Base-by-base conservation (phyloP, 495 filamentous ascomycete species). In the Extremus antarcticus region DNA sequence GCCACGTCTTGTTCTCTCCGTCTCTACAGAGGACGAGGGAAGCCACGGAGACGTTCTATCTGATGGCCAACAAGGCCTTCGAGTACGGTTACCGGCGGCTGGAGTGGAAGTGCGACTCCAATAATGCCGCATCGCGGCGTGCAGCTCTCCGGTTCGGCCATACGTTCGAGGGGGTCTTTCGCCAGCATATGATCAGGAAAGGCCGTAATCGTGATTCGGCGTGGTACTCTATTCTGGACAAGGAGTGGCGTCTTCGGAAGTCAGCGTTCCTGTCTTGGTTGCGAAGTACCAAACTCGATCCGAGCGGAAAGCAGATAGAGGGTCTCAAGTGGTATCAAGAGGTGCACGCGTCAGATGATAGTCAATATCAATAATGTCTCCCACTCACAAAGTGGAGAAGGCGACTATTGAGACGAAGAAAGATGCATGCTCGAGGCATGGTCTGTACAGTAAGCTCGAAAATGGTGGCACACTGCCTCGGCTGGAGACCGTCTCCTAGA, bases 31-130 rank as follows among this genome's bases (percentile, higher is more conserved):
- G 71, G 2, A 79, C 74, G 1, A 69, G 70, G 0, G 69, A 64
- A 7, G 74, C 76, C 0, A 81, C 79, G 0, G 78, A 81, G 53
- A 66, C 69, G 13, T 61, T 76, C 38, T 81, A 75, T 54, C 63
- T 83, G 1, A 64, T 79, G 43, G 62, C 70, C 2, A 63, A 65
- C 19, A 63, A 75, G 29, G 66, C 67, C 0, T 76, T 83, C 54
- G 71, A 76, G 19, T 68, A 72, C 8, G 71, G 73, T 0, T 81
- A 75, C 55, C 60, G 72, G 25, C 70, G 80, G 19, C 70, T 78
- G 20, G 78, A 81, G 63, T 83, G 80, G 79, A 82, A 81, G 57
- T 77, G 74, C 56, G 67, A 81, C 61, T 40, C 66, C 24, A 63
- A 75, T 3, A 82, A 83, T 61, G 70, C 61, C 29, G 59, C 70